Evolutionary conservation across 495 filamentous ascomycete genomes (phyloP).

Genomic region (Podospora anserina): DNA sequence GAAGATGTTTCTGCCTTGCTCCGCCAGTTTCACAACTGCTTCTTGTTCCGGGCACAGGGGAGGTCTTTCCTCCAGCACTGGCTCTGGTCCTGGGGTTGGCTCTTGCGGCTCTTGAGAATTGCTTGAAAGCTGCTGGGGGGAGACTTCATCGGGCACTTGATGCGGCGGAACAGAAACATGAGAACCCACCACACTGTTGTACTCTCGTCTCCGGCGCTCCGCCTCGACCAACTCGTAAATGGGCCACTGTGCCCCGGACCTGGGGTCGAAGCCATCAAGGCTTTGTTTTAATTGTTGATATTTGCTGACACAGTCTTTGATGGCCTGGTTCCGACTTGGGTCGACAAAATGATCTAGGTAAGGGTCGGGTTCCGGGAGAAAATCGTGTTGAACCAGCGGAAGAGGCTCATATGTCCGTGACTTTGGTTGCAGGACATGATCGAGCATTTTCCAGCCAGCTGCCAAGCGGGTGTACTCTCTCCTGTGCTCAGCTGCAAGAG

Average conservation of each 20-base stretch:
- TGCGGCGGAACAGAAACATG: not conserved
- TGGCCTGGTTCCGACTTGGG: not conserved
- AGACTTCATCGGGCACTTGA: too few relatives aligned
- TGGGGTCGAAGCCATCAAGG: not conserved
- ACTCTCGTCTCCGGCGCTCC: not conserved
- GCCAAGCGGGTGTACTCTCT: not conserved
- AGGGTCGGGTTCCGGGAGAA: not conserved
- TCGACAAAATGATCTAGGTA: not conserved
- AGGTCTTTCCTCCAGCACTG: not conserved
- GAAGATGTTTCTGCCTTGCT: conserved; percentile 54
- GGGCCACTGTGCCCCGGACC: not conserved
- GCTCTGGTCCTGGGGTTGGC: not conserved
- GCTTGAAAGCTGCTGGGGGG: not conserved
- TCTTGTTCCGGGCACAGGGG: conserved; percentile 46
- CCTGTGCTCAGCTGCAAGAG: not conserved
- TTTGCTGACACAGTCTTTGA: not conserved
- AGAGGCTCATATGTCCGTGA: not conserved
- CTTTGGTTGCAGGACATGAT: not conserved
- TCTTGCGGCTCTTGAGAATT: too few relatives aligned
- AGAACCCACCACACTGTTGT: not conserved
- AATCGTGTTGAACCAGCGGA: too few relatives aligned
- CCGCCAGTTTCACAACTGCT: conserved; percentile 47
- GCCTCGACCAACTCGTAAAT: not conserved
- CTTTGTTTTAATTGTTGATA: not conserved
- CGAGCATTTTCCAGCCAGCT: not conserved